A percentile compares a stretch with the other conserved stretches of the same genome.
These are phyloP conservation scores for Corrigiola litoralis DNA, from an alignment of 179 eudicot genomes.

Conservation along the genomic window DNA sequence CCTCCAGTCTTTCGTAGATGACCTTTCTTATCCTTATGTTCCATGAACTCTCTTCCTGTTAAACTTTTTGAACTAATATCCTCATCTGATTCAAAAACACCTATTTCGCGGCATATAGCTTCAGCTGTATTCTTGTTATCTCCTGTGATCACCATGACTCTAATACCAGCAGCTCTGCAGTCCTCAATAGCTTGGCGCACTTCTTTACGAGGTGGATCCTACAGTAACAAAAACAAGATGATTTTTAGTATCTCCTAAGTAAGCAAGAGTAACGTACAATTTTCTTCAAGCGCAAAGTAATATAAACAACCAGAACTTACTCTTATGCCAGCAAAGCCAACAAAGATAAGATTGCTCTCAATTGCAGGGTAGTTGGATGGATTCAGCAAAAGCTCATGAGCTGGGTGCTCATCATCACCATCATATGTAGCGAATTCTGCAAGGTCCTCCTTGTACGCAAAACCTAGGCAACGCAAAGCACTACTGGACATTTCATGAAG, in stretches of 20 bases:
- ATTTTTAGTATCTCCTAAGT: not conserved
- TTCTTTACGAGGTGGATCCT: constrained; percentile 70
- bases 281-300: not conserved
- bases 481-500: constrained; percentile 68
- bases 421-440: constrained; percentile 40
- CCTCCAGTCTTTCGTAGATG: constrained; percentile 43
- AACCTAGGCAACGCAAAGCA: constrained; percentile 65
- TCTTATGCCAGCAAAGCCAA: constrained; percentile 45
- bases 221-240: not conserved
- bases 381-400: constrained; percentile 42
- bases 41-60: constrained; percentile 52
- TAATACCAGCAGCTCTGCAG: constrained; percentile 58
- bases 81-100: constrained; percentile 42
- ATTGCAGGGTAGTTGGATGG: constrained; percentile 39
- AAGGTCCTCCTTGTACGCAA: constrained; percentile 49
- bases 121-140: constrained; percentile 59
- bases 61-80: constrained; percentile 39
- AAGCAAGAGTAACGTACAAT: not conserved
- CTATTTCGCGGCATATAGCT: constrained; percentile 57
- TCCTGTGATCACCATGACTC: constrained; percentile 60
- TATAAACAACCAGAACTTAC: constrained; percentile 21
- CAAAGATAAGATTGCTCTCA: constrained; percentile 44
- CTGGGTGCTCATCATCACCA: constrained; percentile 56
- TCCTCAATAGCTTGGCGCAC: constrained; percentile 52
- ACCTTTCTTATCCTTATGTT: constrained; percentile 32